Conservation (phyloP, 495 filamentous ascomycete genomes). For the Penicillium flavigenum region DNA sequence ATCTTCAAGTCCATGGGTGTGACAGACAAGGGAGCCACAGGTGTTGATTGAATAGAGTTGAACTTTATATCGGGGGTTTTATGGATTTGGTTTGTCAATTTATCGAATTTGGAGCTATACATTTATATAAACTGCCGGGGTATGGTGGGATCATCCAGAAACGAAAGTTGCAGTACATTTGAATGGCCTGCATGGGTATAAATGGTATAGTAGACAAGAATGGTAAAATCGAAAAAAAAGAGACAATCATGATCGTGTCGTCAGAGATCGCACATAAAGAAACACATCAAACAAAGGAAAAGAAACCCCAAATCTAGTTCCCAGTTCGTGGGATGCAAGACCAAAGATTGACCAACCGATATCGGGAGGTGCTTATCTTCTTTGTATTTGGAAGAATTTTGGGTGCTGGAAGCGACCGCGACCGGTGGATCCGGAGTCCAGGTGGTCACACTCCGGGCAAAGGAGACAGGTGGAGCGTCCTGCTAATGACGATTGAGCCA, state of each 20-base stretch:
- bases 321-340: background rate
- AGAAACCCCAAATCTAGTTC: background rate
- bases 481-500: background rate
- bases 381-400: background rate
- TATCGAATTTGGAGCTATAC: background rate
- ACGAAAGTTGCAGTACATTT: background rate
- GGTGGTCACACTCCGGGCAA: background rate
- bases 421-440: background rate
- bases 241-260: constrained; percentile 5
- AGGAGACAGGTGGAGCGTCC: background rate
- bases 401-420: background rate
- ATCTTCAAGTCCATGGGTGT: background rate
- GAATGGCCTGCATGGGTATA: constrained; percentile 8
- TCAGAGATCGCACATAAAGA: background rate
- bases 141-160: background rate
- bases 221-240: background rate
- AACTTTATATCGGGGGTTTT: too few species aligned
- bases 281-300: constrained; percentile 3
- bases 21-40: background rate
- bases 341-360: background rate
- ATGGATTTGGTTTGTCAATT: background rate
- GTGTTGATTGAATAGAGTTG: background rate
- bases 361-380: constrained; percentile 1
- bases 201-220: background rate
- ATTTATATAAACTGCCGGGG: background rate